Percentiles rank a stretch among this genome's conserved stretches.
These are phyloP conservation scores for Nematocida homosporus DNA, from an alignment of 371 early-diverging fungal species.

Conservation along the genomic window DNA sequence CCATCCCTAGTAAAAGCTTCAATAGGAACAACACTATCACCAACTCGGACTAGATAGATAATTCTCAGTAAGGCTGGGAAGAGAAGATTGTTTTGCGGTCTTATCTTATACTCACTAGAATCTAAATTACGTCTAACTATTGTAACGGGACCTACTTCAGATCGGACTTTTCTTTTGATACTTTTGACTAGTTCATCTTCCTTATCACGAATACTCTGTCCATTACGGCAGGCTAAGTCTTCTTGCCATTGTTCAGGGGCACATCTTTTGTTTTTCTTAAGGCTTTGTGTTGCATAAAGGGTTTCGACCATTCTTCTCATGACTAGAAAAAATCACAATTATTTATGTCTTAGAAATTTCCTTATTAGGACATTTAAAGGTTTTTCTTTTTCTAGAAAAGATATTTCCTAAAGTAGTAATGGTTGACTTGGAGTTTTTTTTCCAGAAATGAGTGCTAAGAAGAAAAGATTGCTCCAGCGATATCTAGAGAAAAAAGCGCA, in stretches of 20 bases:
- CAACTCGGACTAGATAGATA: slow-evolving; percentile 12
- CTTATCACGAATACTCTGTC: slow-evolving; percentile 34
- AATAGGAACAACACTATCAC: slow-evolving; percentile 8
- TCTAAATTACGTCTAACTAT: background rate
- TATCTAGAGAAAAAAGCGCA: slow-evolving; percentile 64
- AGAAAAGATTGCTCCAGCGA: slow-evolving; percentile 58
- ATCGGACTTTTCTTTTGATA: background rate
- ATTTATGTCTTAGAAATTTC: slow-evolving; percentile 48
- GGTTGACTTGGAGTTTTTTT: slow-evolving; percentile 12
- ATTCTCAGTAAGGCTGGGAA: slow-evolving; percentile 5
- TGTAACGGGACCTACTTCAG: background rate
- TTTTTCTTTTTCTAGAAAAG: background rate
- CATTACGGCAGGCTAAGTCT: background rate
- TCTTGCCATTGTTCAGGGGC: slow-evolving; percentile 35
- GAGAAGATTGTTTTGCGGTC: background rate
- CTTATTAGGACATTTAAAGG: slow-evolving; percentile 17
- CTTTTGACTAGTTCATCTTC: slow-evolving; percentile 6
- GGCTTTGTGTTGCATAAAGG: background rate
- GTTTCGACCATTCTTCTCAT: slow-evolving; percentile 27
- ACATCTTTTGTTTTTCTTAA: slow-evolving; percentile 16
- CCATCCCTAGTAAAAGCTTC: slow-evolving; percentile 30
- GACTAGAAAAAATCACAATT: slow-evolving; percentile 13
- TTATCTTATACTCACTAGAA: background rate
- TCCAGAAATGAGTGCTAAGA: slow-evolving; percentile 50
- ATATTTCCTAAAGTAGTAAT: background rate